Evolutionary conservation across 179 eudicot species (phyloP), one percentile per base, ranked within the genome.

Genomic region (Corrigiola litoralis): DNA sequence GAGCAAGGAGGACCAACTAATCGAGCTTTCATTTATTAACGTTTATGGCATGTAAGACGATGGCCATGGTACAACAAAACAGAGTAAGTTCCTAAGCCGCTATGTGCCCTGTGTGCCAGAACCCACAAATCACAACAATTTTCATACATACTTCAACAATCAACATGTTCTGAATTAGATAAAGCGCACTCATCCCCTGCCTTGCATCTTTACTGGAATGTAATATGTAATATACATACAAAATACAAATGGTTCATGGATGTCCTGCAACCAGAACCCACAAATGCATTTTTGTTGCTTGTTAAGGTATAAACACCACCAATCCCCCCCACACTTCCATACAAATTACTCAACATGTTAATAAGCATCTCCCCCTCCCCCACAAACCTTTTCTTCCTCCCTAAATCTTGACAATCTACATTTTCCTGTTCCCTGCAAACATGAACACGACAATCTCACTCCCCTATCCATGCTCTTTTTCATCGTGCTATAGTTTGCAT

Each of bases 261-360:
- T 24, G 23, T 18, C 40, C 42, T 44, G 31, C 38, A 57, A 37
- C 3, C 29, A 68, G 48, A 47, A 12, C 49, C 50, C 42, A 25
- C 23, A 49, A 48, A 59, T 18, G 3, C 18, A 25, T 40, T 0
- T 40, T 40, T 47, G 31, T 20, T 36, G 23, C 36, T 50, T 18
- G 58, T 60, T 37, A 65, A 46, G 62, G 49, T 58, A 64, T 64
- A 37, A 63, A 72, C 71, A 59, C 18, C 45, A 36, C n/a, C 61
- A 72, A 59, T 71, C 54, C 34, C 63, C 58, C 57, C 63, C 27
- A 38, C 36, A 24, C 41, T 36, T 59, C 66, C 61, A 55, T 29
- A 58, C 58, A 55, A 3, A 29, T 13, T 27, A 54, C 56, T 55
- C 13, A 63, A 18, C 49, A 34, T 28, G 45, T 50, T 20, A 54